A percentile compares a stretch with the other conserved stretches of the same genome.
These are phyloP conservation scores for Silene latifolia DNA, from an alignment of 148 eudicot species.

Conservation along the genomic window DNA sequence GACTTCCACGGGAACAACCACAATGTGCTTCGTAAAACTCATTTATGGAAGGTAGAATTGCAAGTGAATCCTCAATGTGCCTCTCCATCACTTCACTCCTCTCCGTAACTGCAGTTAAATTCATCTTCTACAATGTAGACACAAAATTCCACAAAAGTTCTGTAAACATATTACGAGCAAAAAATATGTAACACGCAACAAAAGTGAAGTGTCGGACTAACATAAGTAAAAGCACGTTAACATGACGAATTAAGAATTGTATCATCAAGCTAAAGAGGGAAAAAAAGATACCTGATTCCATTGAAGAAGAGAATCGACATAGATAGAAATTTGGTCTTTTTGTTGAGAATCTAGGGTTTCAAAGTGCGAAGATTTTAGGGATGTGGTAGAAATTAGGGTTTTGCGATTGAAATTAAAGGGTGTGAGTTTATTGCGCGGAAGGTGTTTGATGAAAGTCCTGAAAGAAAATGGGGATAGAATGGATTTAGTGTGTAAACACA, in stretches of 20 bases:
- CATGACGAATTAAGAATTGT: neutral
- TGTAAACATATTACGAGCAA: neutral
- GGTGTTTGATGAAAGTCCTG: slow-evolving; percentile 73
- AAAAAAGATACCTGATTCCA: slow-evolving; percentile 70
- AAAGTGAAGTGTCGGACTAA: too few species aligned
- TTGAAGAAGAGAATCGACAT: slow-evolving; percentile 69
- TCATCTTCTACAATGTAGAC: slow-evolving; percentile 66
- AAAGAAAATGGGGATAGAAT: slow-evolving; percentile 30
- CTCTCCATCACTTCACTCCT: slow-evolving; percentile 77
- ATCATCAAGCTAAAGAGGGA: neutral
- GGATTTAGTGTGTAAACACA: slow-evolving; percentile 12
- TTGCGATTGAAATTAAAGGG: slow-evolving; percentile 18
- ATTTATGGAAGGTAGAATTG: slow-evolving; percentile 59
- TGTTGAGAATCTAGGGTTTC: slow-evolving; percentile 53
- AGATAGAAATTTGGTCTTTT: slow-evolving; percentile 53
- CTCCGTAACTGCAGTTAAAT: slow-evolving; percentile 73
- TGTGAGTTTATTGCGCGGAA: slow-evolving; percentile 30
- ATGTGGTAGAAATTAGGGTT: slow-evolving; percentile 26
- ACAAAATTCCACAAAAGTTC: neutral
- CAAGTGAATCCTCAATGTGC: slow-evolving; percentile 81
- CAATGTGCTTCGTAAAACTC: slow-evolving; percentile 49
- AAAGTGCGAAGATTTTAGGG: slow-evolving; percentile 27
- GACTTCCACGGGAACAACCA: slow-evolving; percentile 37
- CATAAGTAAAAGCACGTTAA: neutral
- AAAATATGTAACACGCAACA: too few species aligned